Evolutionary conservation across 768 basidiomycete species (phyloP), one percentile per base, ranked within the genome.

Genomic region (Chalciporus pseudorubinellus): DNA sequence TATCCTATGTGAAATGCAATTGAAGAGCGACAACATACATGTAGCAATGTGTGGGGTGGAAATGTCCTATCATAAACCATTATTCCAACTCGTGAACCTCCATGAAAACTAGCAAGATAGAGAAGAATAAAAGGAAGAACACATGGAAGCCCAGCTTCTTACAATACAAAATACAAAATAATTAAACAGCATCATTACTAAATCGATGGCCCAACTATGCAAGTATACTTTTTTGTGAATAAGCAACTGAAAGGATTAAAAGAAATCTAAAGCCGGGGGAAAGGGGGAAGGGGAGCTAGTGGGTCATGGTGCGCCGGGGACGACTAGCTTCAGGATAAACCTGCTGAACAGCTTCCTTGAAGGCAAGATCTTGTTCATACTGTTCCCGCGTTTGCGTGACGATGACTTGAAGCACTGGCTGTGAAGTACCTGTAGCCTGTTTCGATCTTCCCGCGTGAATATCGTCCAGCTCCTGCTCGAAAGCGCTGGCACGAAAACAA

Each of bases 341-440:
- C 33, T 62, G 49, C 44, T 66, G 62, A 4, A 64, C 59, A 36
- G 46, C 56, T 20, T 68, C 62, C 36, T 68, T 70, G 44, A 70
- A 70, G 21, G 64, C 67, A 33, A 58, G 56, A 48, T 70, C 67
- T 24, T 69, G 64, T 2, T 70, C 65, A 49, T 69, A 67, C 18
- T 69, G 65, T 18, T 65, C 63, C 34, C 65, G 65, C 21, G 64
- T 69, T 48, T 69, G 68, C 8, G 63, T 69, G 31, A 69, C 69
- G 52, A 69, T 69, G 7, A 69, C 69, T 53, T 69, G 67, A 33
- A 69, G 42, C 6, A 66, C 58, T 34, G 60, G 68, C 55, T 62
- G 59, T 2, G 54, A 20, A 24, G 46, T 24, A 5, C 11, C 39
- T 31, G 39, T 39, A 10, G 10, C 52, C 26, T 57, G 36, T 51